Percentiles rank a stretch among this genome's conserved stretches.
Conservation (phyloP, 495 filamentous ascomycete species). For the Venustampulla echinocandica region DNA sequence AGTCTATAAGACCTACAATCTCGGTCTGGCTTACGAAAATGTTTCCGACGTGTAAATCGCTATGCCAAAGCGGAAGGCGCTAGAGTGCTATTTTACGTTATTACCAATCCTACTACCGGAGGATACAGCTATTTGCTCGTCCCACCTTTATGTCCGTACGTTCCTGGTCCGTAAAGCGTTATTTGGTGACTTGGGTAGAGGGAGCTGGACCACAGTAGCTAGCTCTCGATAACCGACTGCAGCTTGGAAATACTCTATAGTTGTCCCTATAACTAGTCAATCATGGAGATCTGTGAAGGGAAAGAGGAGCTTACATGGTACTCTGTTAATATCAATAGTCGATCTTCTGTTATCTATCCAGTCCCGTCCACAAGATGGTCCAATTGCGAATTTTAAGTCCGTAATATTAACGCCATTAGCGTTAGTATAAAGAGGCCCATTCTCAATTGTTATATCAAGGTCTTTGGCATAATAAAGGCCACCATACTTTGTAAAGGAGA, state of each 20-base stretch:
- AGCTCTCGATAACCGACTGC: slow-evolving; percentile 27
- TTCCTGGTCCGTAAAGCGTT: slow-evolving; percentile 27
- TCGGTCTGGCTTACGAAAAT: slow-evolving; percentile 30
- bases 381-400: slow-evolving; percentile 25
- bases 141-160: too few species aligned
- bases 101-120: too few species aligned
- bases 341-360: slow-evolving; percentile 24
- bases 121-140: too few species aligned
- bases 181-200: slow-evolving; percentile 21
- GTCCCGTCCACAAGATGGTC: slow-evolving; percentile 24
- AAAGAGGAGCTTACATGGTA: slow-evolving; percentile 5
- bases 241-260: slow-evolving; percentile 20
- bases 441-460: slow-evolving; percentile 17
- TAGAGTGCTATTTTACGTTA: too few species aligned
- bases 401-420: slow-evolving; percentile 18
- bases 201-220: slow-evolving; percentile 21
- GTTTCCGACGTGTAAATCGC: slow-evolving; percentile 31
- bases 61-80: slow-evolving; percentile 29
- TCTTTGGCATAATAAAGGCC: background rate
- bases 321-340: background rate
- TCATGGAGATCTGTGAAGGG: background rate
- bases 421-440: slow-evolving; percentile 18
- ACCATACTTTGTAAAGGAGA: background rate
- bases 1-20: slow-evolving; percentile 29
- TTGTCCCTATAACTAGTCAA: background rate